These are phyloP conservation scores for Globisporangium megalacanthum DNA, from an alignment of 352 stramenopile genomes.

Conservation along the genomic window DNA sequence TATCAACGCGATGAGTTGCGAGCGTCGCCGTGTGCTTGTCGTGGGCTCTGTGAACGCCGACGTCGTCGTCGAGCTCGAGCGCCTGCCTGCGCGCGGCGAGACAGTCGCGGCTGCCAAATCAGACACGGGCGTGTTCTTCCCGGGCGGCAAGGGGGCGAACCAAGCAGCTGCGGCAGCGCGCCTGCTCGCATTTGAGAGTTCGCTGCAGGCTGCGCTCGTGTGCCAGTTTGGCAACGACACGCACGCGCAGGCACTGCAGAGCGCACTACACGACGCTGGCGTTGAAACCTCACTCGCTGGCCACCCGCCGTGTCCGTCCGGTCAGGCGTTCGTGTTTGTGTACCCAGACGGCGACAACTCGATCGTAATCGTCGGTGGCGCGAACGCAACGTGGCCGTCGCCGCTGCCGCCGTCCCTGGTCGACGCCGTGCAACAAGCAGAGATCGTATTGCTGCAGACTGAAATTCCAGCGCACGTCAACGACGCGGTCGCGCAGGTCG, in stretches of 20 bases:
- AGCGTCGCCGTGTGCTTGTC: constrained; percentile 36
- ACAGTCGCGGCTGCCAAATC: constrained; percentile 47
- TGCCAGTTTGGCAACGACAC: constrained; percentile 75
- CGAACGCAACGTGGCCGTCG: constrained; percentile 58
- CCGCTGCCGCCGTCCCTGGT: constrained; percentile 27
- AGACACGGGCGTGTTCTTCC: constrained; percentile 60
- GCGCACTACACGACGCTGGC: constrained; percentile 20
- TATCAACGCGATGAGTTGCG: no score
- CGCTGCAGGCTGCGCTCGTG: constrained; percentile 32
- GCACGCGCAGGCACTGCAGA: constrained; percentile 41
- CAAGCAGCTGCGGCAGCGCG: constrained; percentile 58
- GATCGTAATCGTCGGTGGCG: constrained; percentile 78
- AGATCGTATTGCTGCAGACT: constrained; percentile 66
- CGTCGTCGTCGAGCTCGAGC: constrained; percentile 69
- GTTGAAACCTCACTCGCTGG: constrained; percentile 39
- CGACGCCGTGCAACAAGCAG: constrained; percentile 40
- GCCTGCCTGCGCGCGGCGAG: constrained; percentile 60
- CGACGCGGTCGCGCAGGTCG: constrained; percentile 36
- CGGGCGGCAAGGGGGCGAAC: constrained; percentile 77
- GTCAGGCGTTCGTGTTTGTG: constrained; percentile 80
- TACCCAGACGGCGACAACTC: constrained; percentile 80
- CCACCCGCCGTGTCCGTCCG: constrained; percentile 42
- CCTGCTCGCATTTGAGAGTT: constrained; percentile 24
- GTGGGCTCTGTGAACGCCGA: constrained; percentile 84
- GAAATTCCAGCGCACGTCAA: constrained; percentile 67